Conservation (phyloP, 352 stramenopile genomes). For the Globisporangium cederbergense region DNA sequence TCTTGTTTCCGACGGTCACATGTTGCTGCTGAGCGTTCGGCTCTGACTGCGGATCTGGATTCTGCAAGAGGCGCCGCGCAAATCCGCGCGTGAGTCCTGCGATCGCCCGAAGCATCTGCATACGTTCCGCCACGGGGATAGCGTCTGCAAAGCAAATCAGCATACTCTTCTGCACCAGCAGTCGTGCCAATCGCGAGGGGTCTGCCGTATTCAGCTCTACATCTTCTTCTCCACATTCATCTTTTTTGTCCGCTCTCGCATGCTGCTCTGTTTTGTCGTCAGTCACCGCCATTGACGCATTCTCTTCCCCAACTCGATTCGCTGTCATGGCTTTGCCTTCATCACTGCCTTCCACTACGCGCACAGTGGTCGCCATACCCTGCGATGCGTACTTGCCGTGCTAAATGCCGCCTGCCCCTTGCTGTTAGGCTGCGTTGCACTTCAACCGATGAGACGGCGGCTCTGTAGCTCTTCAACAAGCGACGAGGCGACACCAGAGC, state of each 20-base stretch:
- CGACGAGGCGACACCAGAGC: not conserved
- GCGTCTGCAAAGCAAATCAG: slow-evolving; percentile 34
- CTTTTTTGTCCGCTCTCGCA: not conserved
- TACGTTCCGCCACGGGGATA: slow-evolving; percentile 19
- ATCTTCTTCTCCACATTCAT: not conserved
- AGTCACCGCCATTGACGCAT: not conserved
- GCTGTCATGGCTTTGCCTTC: not conserved
- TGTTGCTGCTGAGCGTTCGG: not conserved
- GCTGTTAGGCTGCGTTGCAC: not conserved
- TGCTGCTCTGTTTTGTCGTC: not conserved
- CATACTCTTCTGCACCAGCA: slow-evolving; percentile 37
- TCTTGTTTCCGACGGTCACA: not conserved
- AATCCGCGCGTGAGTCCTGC: slow-evolving; percentile 33
- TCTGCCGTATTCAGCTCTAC: not conserved
- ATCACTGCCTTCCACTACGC: not conserved
- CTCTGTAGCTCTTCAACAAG: not conserved
- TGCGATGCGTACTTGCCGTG: not conserved
- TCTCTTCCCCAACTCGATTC: not conserved
- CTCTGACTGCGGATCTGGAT: slow-evolving; percentile 14
- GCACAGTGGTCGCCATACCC: not conserved
- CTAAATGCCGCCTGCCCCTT: not conserved
- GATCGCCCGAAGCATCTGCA: slow-evolving; percentile 27
- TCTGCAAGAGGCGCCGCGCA: slow-evolving; percentile 29
- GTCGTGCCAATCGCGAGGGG: slow-evolving; percentile 20
- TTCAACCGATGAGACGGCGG: not conserved